These are phyloP conservation scores for Cryptococcus jaspeensis DNA, from an alignment of 1,284 basidiomycete genomes.

Conservation along the genomic window DNA sequence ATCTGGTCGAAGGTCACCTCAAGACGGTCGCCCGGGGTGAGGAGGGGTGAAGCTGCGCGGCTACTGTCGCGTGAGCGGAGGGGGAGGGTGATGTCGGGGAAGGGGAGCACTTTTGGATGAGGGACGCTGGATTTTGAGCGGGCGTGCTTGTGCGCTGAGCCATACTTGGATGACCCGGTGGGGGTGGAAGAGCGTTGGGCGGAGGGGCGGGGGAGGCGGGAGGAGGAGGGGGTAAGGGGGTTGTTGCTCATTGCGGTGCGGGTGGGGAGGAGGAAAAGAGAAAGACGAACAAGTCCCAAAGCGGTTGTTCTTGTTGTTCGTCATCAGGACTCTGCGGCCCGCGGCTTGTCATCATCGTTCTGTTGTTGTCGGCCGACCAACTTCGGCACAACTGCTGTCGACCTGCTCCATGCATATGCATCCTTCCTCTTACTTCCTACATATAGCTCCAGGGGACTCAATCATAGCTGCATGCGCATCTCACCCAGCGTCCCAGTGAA, in stretches of 20 bases:
- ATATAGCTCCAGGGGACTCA: no score
- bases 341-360: no score
- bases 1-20: constrained; percentile 19
- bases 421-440: no score
- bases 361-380: no score
- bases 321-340: neutral
- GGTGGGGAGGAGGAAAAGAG: neutral
- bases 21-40: constrained; percentile 12
- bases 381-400: no score
- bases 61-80: constrained; percentile 21
- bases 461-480: no score
- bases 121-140: constrained; percentile 16
- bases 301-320: neutral
- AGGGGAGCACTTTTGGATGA: constrained; percentile 30
- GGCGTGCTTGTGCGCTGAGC: constrained; percentile 1
- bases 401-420: no score
- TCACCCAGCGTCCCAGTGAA: no score
- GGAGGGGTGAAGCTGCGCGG: constrained; percentile 19
- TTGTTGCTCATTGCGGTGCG: constrained; percentile 3
- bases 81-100: constrained; percentile 23
- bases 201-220: neutral
- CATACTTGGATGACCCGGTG: neutral
- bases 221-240: neutral
- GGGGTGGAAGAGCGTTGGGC: constrained; percentile 6
- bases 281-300: neutral